Evolutionary conservation across 129 eudicot species (phyloP), one percentile per base, ranked within the genome.

Genomic region (Logfia minima): DNA sequence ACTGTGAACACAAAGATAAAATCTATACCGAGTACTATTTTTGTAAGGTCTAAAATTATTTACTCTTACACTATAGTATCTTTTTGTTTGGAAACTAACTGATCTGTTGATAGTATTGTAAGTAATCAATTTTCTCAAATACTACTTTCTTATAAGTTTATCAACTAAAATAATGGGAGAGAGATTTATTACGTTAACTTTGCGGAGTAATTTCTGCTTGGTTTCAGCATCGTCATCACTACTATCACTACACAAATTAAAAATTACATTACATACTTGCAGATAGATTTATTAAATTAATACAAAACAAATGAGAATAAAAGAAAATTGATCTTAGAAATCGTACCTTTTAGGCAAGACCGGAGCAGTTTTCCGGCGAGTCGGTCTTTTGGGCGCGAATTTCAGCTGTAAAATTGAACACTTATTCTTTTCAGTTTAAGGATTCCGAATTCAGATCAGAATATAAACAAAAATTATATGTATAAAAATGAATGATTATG

Each of bases 361-460:
- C 0, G 71, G 73, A n/a, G 51, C 75, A 24, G 66, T 4, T 22
- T 56, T 67, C 77, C 81, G 64, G 24, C 88, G 87, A 79, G 74
- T 37, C 48, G 88, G 92, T 55, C 79, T 80, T 80, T 83, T 90
- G 10, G 96, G 96, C 32, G 86, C 68, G 52, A 85, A 90, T 71
- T 81, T 87, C 32, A 76, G 84, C 96, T 90, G 88, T 65, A 26
- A 62, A 73, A 74, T 74, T 45, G 24, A 61, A 26, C 52, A 45
- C 16, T 41, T 28, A 17, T 29, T 13, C 8, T 11, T 58, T 58
- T 68, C 32, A 37, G 61, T 56, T 34, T 24, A 9, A 37, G 11
- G 3, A 29, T 6, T 71, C 4, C n/a, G 66, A 45, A 67, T 74
- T 11, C 64, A 74, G 84, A 74, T 80, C 80, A 74, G 65, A 41